Evolutionary conservation across 2,329 filamentous ascomycete genomes (phyloP).

Genomic region (Talaromyces atroroseus): DNA sequence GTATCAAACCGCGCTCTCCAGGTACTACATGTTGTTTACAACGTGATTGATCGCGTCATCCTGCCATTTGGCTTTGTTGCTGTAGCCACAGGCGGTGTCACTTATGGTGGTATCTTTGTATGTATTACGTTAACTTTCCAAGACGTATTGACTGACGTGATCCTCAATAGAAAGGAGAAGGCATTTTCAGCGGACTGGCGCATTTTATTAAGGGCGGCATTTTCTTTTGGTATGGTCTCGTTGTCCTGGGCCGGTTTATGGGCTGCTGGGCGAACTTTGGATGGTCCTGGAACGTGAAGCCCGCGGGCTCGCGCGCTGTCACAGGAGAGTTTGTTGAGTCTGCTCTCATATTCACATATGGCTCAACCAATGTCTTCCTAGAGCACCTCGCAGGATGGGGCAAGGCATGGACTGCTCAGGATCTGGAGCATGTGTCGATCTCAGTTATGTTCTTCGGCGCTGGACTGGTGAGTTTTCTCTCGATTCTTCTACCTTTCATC

Average conservation of each 20-base stretch:
- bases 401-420: slow-evolving; percentile 65
- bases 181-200: slow-evolving; percentile 77
- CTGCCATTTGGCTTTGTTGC: slow-evolving; percentile 71
- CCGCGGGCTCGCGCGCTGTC: slow-evolving; percentile 60
- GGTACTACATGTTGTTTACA: slow-evolving; percentile 56
- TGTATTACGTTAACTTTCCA: slow-evolving; percentile 37
- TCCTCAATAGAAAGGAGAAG: slow-evolving; percentile 64
- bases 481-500: not conserved
- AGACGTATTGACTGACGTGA: too few species aligned
- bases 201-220: slow-evolving; percentile 94
- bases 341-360: slow-evolving; percentile 83
- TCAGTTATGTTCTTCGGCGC: slow-evolving; percentile 91
- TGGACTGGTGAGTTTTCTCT: slow-evolving; percentile 58
- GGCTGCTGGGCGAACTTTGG: slow-evolving; percentile 85
- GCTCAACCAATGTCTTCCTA: slow-evolving; percentile 82
- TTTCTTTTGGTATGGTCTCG: slow-evolving; percentile 86
- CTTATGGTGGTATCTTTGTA: slow-evolving; percentile 80
- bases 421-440: slow-evolving; percentile 89
- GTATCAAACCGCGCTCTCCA: slow-evolving; percentile 54
- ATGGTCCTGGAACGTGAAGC: slow-evolving; percentile 92
- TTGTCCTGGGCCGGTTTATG: slow-evolving; percentile 84
- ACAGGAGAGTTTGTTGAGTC: slow-evolving; percentile 88
- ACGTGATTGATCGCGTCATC: slow-evolving; percentile 68
- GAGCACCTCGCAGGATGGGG: slow-evolving; percentile 78
- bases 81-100: slow-evolving; percentile 65